These are phyloP conservation scores for Aspergillus ochraceus DNA, from an alignment of 2,329 filamentous ascomycete genomes.

Conservation along the genomic window DNA sequence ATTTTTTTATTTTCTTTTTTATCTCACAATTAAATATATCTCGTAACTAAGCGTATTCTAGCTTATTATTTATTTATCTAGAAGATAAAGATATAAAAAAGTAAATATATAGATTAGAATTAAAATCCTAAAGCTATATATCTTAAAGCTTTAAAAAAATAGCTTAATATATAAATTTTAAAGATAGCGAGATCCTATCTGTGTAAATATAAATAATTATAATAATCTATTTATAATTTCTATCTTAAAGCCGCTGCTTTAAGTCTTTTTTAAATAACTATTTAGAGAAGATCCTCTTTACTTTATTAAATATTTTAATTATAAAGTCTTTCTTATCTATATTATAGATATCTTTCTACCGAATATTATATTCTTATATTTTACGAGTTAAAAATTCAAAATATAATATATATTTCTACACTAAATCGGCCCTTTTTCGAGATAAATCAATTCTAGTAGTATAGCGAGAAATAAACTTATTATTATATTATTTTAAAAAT, in stretches of 20 bases:
- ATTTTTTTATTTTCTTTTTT: neutral
- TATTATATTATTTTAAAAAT: too few relatives aligned
- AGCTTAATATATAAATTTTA: slow-evolving; percentile 20
- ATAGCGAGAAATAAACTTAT: too few relatives aligned
- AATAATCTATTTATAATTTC: too few relatives aligned
- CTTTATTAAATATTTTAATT: too few relatives aligned
- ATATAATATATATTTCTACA: too few relatives aligned
- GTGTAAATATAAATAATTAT: slow-evolving; percentile 17
- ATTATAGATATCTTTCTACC: too few relatives aligned
- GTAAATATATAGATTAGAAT: neutral
- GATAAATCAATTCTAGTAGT: too few relatives aligned
- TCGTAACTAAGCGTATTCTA: slow-evolving; percentile 1
- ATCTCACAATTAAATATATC: slow-evolving; percentile 6
- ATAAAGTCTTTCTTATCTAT: too few relatives aligned
- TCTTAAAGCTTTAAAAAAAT: slow-evolving; percentile 16
- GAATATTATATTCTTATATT: too few relatives aligned
- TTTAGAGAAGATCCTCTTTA: slow-evolving; percentile 14
- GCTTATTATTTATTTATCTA: slow-evolving; percentile 11
- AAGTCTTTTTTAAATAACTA: slow-evolving; percentile 3
- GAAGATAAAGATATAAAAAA: slow-evolving; percentile 16
- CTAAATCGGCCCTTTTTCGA: too few relatives aligned
- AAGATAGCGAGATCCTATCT: slow-evolving; percentile 10
- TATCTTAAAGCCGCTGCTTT: slow-evolving; percentile 11
- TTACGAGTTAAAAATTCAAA: too few relatives aligned
- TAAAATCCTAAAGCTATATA: slow-evolving; percentile 14